These are phyloP conservation scores for Hypoxylon sp. DNA, from an alignment of 2,329 filamentous ascomycete genomes.

Conservation along the genomic window DNA sequence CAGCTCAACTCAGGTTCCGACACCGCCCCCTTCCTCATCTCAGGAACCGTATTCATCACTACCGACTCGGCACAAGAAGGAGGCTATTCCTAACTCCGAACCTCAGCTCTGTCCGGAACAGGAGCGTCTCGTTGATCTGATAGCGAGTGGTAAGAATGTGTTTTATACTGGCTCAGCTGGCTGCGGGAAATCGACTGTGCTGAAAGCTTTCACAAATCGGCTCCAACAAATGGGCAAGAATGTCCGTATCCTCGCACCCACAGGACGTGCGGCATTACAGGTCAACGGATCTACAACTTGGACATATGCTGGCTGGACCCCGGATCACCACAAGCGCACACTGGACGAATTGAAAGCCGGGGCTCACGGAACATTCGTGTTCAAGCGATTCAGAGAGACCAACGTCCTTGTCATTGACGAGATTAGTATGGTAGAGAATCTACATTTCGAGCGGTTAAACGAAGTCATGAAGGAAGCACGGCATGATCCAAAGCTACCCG, in stretches of 20 bases:
- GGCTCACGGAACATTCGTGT: conserved; percentile 54
- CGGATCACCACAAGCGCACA: conserved; percentile 61
- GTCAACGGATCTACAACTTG: conserved; percentile 71
- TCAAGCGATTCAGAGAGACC: conserved; percentile 59
- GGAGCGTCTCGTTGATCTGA: conserved; percentile 64
- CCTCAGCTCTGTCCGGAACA: conserved; percentile 64
- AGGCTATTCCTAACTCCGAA: conserved; percentile 26
- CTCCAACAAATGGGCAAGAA: conserved; percentile 55
- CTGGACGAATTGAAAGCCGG: conserved; percentile 55
- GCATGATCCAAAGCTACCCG: not conserved
- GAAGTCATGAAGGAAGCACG: conserved; percentile 61
- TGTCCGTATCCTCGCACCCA: conserved; percentile 71
- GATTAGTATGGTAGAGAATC: conserved; percentile 75
- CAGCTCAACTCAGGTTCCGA: conserved; percentile 1
- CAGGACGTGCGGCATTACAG: conserved; percentile 71
- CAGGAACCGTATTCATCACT: not conserved
- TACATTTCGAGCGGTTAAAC: conserved; percentile 67
- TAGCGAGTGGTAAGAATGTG: conserved; percentile 68
- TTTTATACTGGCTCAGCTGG: conserved; percentile 77
- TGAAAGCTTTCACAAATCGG: conserved; percentile 63
- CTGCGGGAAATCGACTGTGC: conserved; percentile 70
- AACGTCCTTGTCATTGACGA: conserved; percentile 76
- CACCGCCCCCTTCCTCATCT: conserved; percentile 27
- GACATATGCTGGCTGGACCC: conserved; percentile 71
- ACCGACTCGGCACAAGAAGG: not conserved